Base-by-base conservation (phyloP, 345 rosid species). In the Cardamine resedifolia region DNA sequence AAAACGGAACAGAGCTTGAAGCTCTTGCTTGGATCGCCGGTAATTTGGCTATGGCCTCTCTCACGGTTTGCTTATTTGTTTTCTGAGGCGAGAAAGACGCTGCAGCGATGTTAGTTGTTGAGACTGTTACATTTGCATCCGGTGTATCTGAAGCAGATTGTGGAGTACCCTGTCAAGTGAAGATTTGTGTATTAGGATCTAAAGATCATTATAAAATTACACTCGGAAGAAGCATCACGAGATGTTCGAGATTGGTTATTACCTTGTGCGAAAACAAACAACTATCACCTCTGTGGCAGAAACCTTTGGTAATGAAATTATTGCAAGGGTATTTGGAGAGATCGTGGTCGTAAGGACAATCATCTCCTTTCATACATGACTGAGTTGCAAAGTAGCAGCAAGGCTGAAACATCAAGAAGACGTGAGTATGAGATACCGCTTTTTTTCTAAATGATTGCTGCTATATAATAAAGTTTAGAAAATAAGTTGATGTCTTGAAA, bases 261-360 rank as follows among this genome's bases (percentile, higher is more conserved):
- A 95, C 97, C 96, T 86, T 83, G 81, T 95, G 99, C 11, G 93
- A 95, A 78, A 91, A 91, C 87, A 88, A 74, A 73, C 96, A 95
- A 52, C 33, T 70, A 69, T 84, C 78, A 31, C 96, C 96, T 79
- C 97, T 84, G 79, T 63, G 68, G 82, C 99, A 95, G 78, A 49
- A 79, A 70, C 96, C 92, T 28, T 77, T 83, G 49, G 85, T 67
- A 4, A 19, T 55, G 58, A 76, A 86, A 71, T 82, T 91, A 44
- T 27, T 72, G 80, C 96, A 95, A 38, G 93, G 88, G 77, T 95
- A 91, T 72, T 88, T 95, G 73, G 85, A 85, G 59, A 95, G 97
- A 41, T 87, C 79, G 69, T 95, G 99, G 72, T 95, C 99, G 81
- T 80, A 90, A 39, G 96, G 97, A 78, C 97, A 95, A 41, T 85